phyloP scores from a whole-genome alignment of 2,329 filamentous ascomycete species.

The Colletotrichum acutatum region DNA sequence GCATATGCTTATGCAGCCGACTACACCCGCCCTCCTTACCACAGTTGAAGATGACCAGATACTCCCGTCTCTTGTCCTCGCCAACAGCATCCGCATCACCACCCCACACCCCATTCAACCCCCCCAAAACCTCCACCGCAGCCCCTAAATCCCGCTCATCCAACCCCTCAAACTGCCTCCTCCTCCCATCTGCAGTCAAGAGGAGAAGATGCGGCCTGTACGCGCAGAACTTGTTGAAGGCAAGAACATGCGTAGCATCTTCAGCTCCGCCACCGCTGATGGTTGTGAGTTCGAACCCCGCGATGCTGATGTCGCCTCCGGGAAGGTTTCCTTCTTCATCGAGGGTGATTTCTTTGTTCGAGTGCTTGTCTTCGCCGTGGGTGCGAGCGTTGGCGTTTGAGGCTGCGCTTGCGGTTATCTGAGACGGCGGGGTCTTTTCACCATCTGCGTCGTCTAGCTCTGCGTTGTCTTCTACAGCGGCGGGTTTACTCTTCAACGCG shows the following conservation, averaged over 20 bases:
- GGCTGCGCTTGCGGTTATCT: no score
- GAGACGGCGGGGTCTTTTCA: not conserved
- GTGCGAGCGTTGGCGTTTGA: no score
- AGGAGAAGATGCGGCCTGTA: constrained; percentile 59
- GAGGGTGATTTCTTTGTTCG: not conserved
- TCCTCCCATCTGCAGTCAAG: constrained; percentile 57
- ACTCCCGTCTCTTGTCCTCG: constrained; percentile 35
- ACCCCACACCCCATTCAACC: constrained; percentile 32
- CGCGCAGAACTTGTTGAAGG: constrained; percentile 60
- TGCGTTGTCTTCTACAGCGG: constrained; percentile 16
- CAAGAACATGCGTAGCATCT: constrained; percentile 54
- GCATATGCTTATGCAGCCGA: constrained; percentile 61
- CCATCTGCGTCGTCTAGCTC: constrained; percentile 4
- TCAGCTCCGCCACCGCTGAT: constrained; percentile 41
- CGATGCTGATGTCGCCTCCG: constrained; percentile 54
- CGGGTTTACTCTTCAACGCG: constrained; percentile 25
- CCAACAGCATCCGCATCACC: not conserved
- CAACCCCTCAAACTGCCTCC: constrained; percentile 57
- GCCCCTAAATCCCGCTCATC: constrained; percentile 52
- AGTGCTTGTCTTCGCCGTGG: not conserved
- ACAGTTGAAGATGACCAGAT: constrained; percentile 60
- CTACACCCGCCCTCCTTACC: constrained; percentile 56
- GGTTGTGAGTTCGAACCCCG: constrained; percentile 52
- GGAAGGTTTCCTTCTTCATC: constrained; percentile 36
- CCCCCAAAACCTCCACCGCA: constrained; percentile 29